These are phyloP conservation scores for Euryodendron excelsum DNA, from an alignment of 148 eudicot genomes.

Conservation along the genomic window DNA sequence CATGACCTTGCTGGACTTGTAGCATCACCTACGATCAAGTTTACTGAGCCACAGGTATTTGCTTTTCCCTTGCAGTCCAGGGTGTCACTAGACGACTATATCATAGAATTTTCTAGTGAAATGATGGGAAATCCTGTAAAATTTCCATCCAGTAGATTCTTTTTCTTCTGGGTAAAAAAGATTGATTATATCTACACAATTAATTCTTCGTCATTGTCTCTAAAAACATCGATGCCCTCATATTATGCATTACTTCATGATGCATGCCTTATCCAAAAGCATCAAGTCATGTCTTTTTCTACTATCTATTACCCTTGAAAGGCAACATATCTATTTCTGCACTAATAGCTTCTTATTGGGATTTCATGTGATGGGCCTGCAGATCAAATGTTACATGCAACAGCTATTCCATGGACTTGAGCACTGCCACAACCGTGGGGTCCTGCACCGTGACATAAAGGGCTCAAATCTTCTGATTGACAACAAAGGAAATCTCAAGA, in stretches of 20 bases:
- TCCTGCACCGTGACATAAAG: slow-evolving; percentile 65
- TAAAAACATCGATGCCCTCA: not conserved
- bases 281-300: not conserved
- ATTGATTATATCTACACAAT: too few relatives aligned
- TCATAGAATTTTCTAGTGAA: not conserved
- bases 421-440: slow-evolving; percentile 63
- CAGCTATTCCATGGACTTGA: slow-evolving; percentile 61
- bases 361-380: slow-evolving; percentile 16
- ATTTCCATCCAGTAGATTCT: not conserved
- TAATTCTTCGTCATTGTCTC: too few relatives aligned
- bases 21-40: slow-evolving; percentile 42
- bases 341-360: not conserved
- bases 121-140: not conserved
- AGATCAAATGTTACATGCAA: slow-evolving; percentile 68
- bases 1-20: slow-evolving; percentile 69
- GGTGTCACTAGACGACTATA: not conserved
- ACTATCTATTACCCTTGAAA: not conserved
- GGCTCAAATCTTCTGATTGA: slow-evolving; percentile 60
- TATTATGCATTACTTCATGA: slow-evolving; percentile 3
- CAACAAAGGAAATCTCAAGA: slow-evolving; percentile 55
- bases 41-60: slow-evolving; percentile 56
- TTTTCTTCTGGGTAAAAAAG: not conserved
- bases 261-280: not conserved
- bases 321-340: not conserved
- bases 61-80: not conserved